Conservation (phyloP, 495 filamentous ascomycete genomes). For the Penicillium argentinense region DNA sequence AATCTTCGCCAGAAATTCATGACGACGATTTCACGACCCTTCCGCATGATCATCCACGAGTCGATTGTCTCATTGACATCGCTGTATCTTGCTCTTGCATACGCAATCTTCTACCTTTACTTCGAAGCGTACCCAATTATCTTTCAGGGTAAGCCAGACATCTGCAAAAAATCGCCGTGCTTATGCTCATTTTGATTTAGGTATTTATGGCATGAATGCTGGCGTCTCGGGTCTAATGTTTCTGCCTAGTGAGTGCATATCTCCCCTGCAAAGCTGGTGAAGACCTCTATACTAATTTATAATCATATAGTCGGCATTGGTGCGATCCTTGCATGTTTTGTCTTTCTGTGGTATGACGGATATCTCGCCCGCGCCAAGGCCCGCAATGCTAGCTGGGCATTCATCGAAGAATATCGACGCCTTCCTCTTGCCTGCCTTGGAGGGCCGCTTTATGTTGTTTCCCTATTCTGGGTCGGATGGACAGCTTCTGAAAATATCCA, state of each 20-base stretch:
- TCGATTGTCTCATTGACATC: constrained; percentile 65
- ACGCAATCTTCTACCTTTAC: constrained; percentile 75
- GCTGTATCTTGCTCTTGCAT: constrained; percentile 65
- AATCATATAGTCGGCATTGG: constrained; percentile 33
- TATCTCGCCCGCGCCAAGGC: constrained; percentile 37
- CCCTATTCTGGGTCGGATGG: constrained; percentile 44
- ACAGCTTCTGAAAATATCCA: constrained; percentile 35
- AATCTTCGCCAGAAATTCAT: constrained; percentile 41
- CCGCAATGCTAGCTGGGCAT: constrained; percentile 34
- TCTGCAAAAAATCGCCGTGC: too few relatives aligned
- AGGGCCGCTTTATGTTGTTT: constrained; percentile 38
- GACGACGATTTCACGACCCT: constrained; percentile 46
- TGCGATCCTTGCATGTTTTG: constrained; percentile 27
- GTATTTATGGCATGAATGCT: constrained; percentile 37
- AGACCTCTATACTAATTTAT: neutral
- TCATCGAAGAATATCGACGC: constrained; percentile 40
- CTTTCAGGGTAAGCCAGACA: constrained; percentile 46
- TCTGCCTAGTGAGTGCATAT: constrained; percentile 31
- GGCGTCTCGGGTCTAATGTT: constrained; percentile 35
- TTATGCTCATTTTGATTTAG: too few relatives aligned
- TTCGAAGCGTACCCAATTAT: constrained; percentile 70
- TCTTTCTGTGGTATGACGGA: constrained; percentile 42
- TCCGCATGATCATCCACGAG: constrained; percentile 51
- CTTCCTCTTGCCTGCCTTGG: constrained; percentile 43
- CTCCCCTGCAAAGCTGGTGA: constrained; percentile 29